Base-by-base conservation (phyloP, 164 flowering plant genomes). In the Aristolochia fimbriata region DNA sequence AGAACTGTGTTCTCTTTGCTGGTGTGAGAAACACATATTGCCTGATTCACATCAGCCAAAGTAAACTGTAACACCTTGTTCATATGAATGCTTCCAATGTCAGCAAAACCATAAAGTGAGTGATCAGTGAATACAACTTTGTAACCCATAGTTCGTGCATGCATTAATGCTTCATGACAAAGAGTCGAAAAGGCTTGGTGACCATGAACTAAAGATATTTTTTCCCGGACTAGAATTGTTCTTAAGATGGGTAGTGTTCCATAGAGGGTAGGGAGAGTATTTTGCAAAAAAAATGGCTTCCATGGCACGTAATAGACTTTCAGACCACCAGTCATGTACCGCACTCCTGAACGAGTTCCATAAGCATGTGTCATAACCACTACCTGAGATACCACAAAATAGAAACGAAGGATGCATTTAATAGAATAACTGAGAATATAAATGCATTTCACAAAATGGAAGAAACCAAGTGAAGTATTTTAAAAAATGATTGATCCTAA, bases 111-210 rank as follows among this genome's bases (percentile, higher is more conserved):
- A 71, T 88, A 93, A 15, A 93, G 86, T 23, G 99, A 90, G 71
- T 93, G 99, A 69, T 90, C 99, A 33, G 95, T 90, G 61, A 90
- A 93, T 14, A 90, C 83, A 67, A 86, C 96, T 71, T 74, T 90
- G 74, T 86, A 90, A 7, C 96, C 99, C 97, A 93, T 93, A 9
- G 91, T 88, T 47, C 95, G 88, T 47, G 96, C 92, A 70, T 90
- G 99, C 97, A 93, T 88, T 59, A 90, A 58, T 68, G 99, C 97
- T 73, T 93, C 96, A 64, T 90, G 97, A 67, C 97, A 88, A 17
- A 93, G 85, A 66, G 99, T 91, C 49, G 96, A 91, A 67, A 91
- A 93, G 48, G 97, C 99, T 76, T 91, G 99, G 75, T 91, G 97
- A 22, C 96, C 99, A 65, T 93, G 99, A 55, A 91, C 93, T 70